phyloP scores from a whole-genome alignment of 2,329 filamentous ascomycete genomes.

The Alternaria atra region DNA sequence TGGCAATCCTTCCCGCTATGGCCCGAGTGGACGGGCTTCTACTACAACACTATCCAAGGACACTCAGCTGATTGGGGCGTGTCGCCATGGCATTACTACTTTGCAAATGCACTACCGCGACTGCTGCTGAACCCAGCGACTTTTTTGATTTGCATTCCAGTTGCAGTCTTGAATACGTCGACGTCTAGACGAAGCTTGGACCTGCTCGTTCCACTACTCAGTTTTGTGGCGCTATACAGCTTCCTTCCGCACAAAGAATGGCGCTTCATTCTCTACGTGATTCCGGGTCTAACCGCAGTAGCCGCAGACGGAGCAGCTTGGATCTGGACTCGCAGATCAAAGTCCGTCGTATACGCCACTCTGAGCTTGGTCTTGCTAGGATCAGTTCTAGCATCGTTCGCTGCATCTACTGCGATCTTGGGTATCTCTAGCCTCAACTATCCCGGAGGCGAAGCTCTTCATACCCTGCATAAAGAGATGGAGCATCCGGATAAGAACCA shows the following conservation, averaged over 20 bases:
- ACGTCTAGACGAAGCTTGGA: slow-evolving; percentile 57
- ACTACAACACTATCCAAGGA: slow-evolving; percentile 87
- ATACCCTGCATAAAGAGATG: slow-evolving; percentile 49
- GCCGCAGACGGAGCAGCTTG: slow-evolving; percentile 76
- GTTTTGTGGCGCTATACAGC: slow-evolving; percentile 83
- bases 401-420: slow-evolving; percentile 72
- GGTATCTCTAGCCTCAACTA: slow-evolving; percentile 89
- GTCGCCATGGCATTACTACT: slow-evolving; percentile 87
- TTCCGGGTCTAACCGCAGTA: slow-evolving; percentile 81
- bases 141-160: slow-evolving; percentile 61
- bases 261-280: slow-evolving; percentile 89
- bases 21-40: slow-evolving; percentile 90
- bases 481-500: slow-evolving; percentile 22
- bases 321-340: slow-evolving; percentile 69
- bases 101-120: slow-evolving; percentile 79
- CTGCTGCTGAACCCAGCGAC: slow-evolving; percentile 82
- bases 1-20: slow-evolving; percentile 82
- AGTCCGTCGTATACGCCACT: slow-evolving; percentile 65
- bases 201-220: slow-evolving; percentile 70
- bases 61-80: slow-evolving; percentile 88
- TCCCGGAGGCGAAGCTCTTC: slow-evolving; percentile 83
- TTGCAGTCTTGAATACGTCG: slow-evolving; percentile 60
- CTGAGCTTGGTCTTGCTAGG: slow-evolving; percentile 64
- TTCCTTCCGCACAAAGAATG: slow-evolving; percentile 94
- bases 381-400: slow-evolving; percentile 69